Percentiles rank a stretch among this genome's conserved stretches.
Conservation (phyloP, 257 asterid species). For the Capsicum chinense region DNA sequence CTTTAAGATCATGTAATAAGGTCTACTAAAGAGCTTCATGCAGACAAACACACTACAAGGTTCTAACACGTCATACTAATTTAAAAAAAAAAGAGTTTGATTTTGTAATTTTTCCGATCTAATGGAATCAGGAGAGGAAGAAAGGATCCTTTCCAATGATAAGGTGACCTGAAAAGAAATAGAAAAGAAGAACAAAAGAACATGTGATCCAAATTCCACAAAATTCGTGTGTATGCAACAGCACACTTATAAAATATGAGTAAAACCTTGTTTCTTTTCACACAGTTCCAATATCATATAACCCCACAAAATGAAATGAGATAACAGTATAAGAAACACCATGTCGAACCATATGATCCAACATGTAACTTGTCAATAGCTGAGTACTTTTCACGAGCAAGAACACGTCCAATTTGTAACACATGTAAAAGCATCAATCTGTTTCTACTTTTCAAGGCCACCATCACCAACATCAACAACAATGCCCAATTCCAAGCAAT, state of each 20-base stretch:
- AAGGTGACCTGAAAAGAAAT: not conserved
- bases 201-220: not conserved
- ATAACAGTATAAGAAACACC: not conserved
- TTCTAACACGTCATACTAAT: not conserved
- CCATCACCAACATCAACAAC: not conserved
- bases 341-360: not conserved
- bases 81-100: not conserved
- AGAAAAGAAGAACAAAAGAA: not conserved
- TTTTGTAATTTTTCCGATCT: not conserved
- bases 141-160: not conserved
- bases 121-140: not conserved
- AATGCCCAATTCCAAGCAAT: not conserved
- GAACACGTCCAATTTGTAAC: not conserved
- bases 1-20: not conserved
- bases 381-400: not conserved
- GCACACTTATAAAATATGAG: not conserved
- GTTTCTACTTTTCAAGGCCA: not conserved
- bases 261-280: not conserved
- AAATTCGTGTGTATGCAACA: not conserved
- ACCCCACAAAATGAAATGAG: constrained; percentile 9
- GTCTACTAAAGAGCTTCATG: constrained; percentile 8
- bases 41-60: not conserved
- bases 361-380: not conserved
- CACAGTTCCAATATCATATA: not conserved
- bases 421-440: not conserved